Percentiles rank a stretch among this genome's conserved stretches.
Evolutionary conservation across 352 stramenopile genomes (phyloP).

Genomic region (Pythium diclinum): DNA sequence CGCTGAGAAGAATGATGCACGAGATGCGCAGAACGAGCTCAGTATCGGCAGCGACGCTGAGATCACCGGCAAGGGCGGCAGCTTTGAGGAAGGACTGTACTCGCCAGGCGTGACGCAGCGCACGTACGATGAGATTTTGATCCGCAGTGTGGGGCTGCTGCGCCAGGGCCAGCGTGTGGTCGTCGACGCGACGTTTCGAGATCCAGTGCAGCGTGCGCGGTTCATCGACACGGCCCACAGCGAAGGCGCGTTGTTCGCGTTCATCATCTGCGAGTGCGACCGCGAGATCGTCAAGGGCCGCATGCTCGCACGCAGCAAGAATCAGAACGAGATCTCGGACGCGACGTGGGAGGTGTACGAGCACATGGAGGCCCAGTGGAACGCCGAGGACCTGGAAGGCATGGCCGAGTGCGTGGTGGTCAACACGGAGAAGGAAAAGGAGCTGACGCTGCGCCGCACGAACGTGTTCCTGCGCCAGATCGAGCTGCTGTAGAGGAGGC

Average conservation of each 20-base stretch:
- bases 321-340: constrained; percentile 53
- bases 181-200: constrained; percentile 61
- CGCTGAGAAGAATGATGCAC: background rate
- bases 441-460: constrained; percentile 52
- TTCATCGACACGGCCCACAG: constrained; percentile 42
- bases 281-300: constrained; percentile 65
- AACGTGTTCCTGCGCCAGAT: constrained; percentile 61
- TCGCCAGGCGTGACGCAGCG: constrained; percentile 48
- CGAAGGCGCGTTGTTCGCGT: constrained; percentile 52
- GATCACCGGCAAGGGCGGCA: constrained; percentile 18
- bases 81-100: constrained; percentile 62
- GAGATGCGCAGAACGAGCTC: background rate
- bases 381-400: constrained; percentile 30
- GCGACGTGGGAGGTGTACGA: constrained; percentile 70
- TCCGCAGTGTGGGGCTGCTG: constrained; percentile 32
- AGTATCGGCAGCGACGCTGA: constrained; percentile 5
- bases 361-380: constrained; percentile 53
- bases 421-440: constrained; percentile 71
- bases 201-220: constrained; percentile 35
- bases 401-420: constrained; percentile 48
- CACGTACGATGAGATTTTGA: constrained; percentile 67
- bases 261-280: constrained; percentile 64
- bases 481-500: constrained; percentile 29
- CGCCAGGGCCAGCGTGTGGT: constrained; percentile 51
- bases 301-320: constrained; percentile 43